These are phyloP conservation scores for Calocybe gambosa DNA, from an alignment of 1,284 basidiomycete genomes.

Conservation along the genomic window DNA sequence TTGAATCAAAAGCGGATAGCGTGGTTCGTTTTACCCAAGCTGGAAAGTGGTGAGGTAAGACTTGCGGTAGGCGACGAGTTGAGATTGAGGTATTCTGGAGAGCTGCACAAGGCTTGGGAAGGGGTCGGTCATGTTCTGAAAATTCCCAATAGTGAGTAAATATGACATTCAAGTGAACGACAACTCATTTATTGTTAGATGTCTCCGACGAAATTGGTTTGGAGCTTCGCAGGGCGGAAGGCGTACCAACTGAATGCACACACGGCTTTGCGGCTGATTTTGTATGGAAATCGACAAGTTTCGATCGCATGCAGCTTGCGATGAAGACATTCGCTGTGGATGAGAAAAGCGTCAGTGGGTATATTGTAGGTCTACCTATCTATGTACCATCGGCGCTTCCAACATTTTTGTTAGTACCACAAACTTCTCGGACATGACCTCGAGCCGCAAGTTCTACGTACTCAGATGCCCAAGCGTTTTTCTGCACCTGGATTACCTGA, in stretches of 20 bases:
- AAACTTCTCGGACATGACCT: conserved; percentile 96
- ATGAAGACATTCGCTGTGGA: conserved; percentile 99
- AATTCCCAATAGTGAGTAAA: conserved; percentile 88
- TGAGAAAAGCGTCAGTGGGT: conserved; percentile 98
- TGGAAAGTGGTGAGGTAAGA: conserved; percentile 97
- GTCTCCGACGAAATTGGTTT: conserved; percentile 97
- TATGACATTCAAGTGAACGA: not conserved
- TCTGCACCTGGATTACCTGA: conserved; percentile 97
- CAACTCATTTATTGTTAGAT: conserved; percentile 44
- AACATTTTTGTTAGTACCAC: conserved; percentile 66
- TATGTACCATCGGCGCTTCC: not conserved
- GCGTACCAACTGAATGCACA: conserved; percentile 92
- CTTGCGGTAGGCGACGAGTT: conserved; percentile 97
- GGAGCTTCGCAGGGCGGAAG: conserved; percentile 86
- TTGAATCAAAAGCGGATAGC: conserved; percentile 97
- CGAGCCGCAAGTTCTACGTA: conserved; percentile 83
- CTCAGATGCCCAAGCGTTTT: conserved; percentile 95
- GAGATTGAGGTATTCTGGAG: conserved; percentile 84
- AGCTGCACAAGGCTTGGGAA: conserved; percentile 91
- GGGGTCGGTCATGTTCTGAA: conserved; percentile 98
- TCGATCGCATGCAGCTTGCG: conserved; percentile 97
- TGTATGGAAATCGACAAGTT: conserved; percentile 99
- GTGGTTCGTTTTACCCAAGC: conserved; percentile 93
- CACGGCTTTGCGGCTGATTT: conserved; percentile 97
- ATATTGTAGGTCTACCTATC: conserved; percentile 65